Evolutionary conservation across 2,329 filamentous ascomycete genomes (phyloP).

Genomic region (Fusarium sulawesiense): DNA sequence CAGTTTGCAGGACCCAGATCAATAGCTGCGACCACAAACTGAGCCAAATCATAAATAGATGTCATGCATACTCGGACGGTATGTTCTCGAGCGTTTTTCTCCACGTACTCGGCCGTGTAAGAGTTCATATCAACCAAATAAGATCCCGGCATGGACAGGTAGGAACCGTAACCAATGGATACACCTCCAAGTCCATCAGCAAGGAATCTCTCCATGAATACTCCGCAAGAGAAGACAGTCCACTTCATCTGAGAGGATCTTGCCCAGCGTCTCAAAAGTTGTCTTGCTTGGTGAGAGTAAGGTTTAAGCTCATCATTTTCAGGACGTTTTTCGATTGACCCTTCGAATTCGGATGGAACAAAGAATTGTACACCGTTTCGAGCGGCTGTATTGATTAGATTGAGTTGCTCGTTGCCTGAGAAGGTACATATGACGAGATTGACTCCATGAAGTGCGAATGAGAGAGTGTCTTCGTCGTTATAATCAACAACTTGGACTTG

Average conservation of each 20-base stretch:
- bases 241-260: slow-evolving; percentile 66
- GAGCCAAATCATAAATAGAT: slow-evolving; percentile 75
- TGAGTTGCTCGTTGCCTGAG: slow-evolving; percentile 72
- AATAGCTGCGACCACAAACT: slow-evolving; percentile 76
- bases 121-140: slow-evolving; percentile 73
- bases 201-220: slow-evolving; percentile 81
- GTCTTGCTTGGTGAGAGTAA: slow-evolving; percentile 61
- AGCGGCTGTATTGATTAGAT: slow-evolving; percentile 77
- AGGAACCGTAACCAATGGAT: slow-evolving; percentile 68
- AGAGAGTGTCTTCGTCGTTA: slow-evolving; percentile 65
- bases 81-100: slow-evolving; percentile 61
- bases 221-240: slow-evolving; percentile 78
- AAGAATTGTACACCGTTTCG: slow-evolving; percentile 73
- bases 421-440: slow-evolving; percentile 82
- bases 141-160: slow-evolving; percentile 67
- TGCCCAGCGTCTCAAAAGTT: slow-evolving; percentile 66
- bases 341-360: slow-evolving; percentile 81
- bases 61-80: slow-evolving; percentile 73
- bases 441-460: slow-evolving; percentile 75
- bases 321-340: slow-evolving; percentile 66
- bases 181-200: slow-evolving; percentile 71
- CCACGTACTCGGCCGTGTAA: slow-evolving; percentile 70
- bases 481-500: slow-evolving; percentile 79
- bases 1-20: slow-evolving; percentile 70
- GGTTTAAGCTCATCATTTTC: slow-evolving; percentile 70